Evolutionary conservation across 2,329 filamentous ascomycete species (phyloP).

Genomic region (Colletotrichum orchidophilum): DNA sequence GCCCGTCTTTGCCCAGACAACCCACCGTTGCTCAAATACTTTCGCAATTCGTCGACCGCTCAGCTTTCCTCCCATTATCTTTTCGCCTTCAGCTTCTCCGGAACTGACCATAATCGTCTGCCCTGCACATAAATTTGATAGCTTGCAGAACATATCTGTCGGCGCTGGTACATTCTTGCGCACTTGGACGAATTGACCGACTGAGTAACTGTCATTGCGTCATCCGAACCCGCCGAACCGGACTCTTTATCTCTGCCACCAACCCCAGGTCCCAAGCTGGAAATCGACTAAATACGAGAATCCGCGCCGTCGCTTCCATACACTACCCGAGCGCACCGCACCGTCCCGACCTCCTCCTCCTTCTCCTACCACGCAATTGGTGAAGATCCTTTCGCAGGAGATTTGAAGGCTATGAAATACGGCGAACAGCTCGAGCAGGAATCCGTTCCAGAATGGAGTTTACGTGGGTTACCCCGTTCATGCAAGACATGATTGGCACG

Average conservation of each 20-base stretch:
- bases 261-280: conserved; percentile 5
- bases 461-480: conserved; percentile 61
- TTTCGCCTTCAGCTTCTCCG: neutral
- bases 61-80: neutral
- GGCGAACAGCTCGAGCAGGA: conserved; percentile 77
- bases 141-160: neutral
- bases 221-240: conserved; percentile 15
- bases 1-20: conserved; percentile 12
- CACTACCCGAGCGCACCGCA: neutral
- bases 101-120: neutral
- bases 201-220: conserved; percentile 30
- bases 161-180: neutral
- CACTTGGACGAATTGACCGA: conserved; percentile 8
- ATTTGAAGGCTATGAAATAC: conserved; percentile 71
- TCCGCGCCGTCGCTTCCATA: conserved; percentile 19
- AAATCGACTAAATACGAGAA: conserved; percentile 27
- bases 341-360: neutral
- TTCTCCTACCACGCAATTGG: conserved; percentile 13
- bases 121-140: neutral
- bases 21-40: neutral
- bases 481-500: neutral
- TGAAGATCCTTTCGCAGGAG: conserved; percentile 12
- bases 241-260: conserved; percentile 23
- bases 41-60: neutral
- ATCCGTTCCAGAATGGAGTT: conserved; percentile 84